Evolutionary conservation across 2,329 filamentous ascomycete species (phyloP), one percentile per base, ranked within the genome.

Genomic region (Curvularia spicifera): DNA sequence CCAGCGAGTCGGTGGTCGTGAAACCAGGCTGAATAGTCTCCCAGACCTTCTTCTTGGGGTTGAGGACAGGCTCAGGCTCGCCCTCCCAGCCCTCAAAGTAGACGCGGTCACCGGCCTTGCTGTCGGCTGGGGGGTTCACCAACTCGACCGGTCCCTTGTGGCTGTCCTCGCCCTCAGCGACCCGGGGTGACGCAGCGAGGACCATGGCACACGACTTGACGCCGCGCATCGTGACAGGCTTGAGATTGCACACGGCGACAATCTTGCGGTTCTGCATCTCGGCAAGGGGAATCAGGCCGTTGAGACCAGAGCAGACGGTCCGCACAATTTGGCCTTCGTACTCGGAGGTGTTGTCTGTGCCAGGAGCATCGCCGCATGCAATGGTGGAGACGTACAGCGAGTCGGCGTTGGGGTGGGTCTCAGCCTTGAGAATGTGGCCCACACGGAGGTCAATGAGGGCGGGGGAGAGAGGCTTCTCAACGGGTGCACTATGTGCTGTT

Each of bases 1-100:
- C 90, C 51, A 94, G 83, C 46, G 78, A 79, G 7, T 89, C 89
- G 1, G 90, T 96, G 7, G 94, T 99, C 29, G 91, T 96, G 81
- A 98, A 98, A 0, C 94, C 95, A 1, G 93, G 93, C 84, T 98
- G 94, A 80, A 97, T 91, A 9, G 85, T 91, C 84, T 99, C 95
- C 93, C 94, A 98, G 61, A 98, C 83, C 88, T 98, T 98, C 88
- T 98, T 99, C 89, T 99, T 99, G 57, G 95, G 95, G 84, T 98
- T 99, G 57, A 99, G 85, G 51, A 94, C 87, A 62, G 89, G 89
- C 84, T 99, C 95, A 0, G 95, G 93, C 83, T 96, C 91, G 59
- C 92, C 93, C 78, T 91, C 85, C 89, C 91, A 99, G 47, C 95
- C 95, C 76, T 98, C 91, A 75, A 99, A 99, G 84, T 84, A 93